Evolutionary conservation across 345 rosid species (phyloP), one percentile per base, ranked within the genome.

Genomic region (Fremontodendron californicum): DNA sequence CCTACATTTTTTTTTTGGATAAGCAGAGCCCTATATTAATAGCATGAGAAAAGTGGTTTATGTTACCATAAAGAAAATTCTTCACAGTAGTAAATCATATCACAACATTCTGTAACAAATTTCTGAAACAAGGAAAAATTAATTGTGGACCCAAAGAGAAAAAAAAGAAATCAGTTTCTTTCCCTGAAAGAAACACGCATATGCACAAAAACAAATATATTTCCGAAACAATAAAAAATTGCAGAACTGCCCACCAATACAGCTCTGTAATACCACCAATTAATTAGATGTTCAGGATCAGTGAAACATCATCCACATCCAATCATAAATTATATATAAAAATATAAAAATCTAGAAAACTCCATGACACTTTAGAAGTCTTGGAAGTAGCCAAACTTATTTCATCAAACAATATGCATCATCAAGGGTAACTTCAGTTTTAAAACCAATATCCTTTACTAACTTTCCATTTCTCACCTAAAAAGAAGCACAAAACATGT

Each of bases 381-480:
- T 45, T 25, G 73, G 55, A 66, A 66, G 54, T 6, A 15, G 55
- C 39, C 33, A 27, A 21, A 45, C 39, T 45, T 69, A 13, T 68
- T 68, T 31, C 60, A 49, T 19, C 74, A 9, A 49, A 71, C 27
- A 31, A 49, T 9, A 71, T 15, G 60, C 43, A 27, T 93, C 98
- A 66, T 82, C 81, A 40, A 90, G 72, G 64, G 84, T 74, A 78
- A 94, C 97, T 81, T 85, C 83, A 62, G 95, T 88, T 88, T 88
- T 94, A 65, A 93, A 89, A 78, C 93, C 98, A 79, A 93, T 81
- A 83, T 86, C 91, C 71, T 71, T 71, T 57, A 90, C 73, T 70
- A 94, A 81, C 70, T 85, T 89, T 73, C 54, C 84, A 84, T 92
- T 93, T 84, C 78, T 86, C 77, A 93, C 88, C 98, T 94, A 89